A percentile compares a stretch with the other conserved stretches of the same genome.
Evolutionary conservation across 1,139 yeast genomes (phyloP).

Genomic region (Suzukiozyma palmioleophila): DNA sequence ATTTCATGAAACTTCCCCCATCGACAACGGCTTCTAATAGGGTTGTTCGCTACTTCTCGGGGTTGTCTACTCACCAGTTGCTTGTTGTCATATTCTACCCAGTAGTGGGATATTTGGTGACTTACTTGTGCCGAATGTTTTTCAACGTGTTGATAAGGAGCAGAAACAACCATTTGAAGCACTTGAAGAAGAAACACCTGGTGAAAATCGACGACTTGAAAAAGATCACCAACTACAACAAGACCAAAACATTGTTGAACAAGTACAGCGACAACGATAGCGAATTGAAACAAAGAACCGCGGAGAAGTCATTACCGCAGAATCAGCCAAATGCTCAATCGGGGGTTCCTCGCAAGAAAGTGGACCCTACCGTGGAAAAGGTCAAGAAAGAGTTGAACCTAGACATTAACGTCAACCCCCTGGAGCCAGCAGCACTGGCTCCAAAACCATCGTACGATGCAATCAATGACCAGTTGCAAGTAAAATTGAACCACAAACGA

Average conservation of each 20-base stretch:
- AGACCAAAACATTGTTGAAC: constrained; percentile 67
- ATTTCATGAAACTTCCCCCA: constrained; percentile 20
- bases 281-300: constrained; percentile 12
- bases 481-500: constrained; percentile 9
- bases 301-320: background rate
- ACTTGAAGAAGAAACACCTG: constrained; percentile 48
- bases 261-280: constrained; percentile 52
- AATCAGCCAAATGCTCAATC: constrained; percentile 2
- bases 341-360: constrained; percentile 4
- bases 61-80: constrained; percentile 13
- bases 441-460: background rate
- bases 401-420: background rate
- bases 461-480: background rate
- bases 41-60: background rate
- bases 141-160: constrained; percentile 23
- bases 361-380: constrained; percentile 4
- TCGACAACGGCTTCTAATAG: constrained; percentile 17
- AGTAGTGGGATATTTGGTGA: constrained; percentile 16
- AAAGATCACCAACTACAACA: constrained; percentile 69
- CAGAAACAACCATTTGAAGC: constrained; percentile 15
- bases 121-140: constrained; percentile 17
- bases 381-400: constrained; percentile 10
- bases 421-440: too few relatives aligned
- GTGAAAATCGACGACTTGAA: constrained; percentile 72
- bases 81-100: constrained; percentile 27